Conservation (phyloP, 2,329 filamentous ascomycete genomes). For the Tolypocladium sp. region DNA sequence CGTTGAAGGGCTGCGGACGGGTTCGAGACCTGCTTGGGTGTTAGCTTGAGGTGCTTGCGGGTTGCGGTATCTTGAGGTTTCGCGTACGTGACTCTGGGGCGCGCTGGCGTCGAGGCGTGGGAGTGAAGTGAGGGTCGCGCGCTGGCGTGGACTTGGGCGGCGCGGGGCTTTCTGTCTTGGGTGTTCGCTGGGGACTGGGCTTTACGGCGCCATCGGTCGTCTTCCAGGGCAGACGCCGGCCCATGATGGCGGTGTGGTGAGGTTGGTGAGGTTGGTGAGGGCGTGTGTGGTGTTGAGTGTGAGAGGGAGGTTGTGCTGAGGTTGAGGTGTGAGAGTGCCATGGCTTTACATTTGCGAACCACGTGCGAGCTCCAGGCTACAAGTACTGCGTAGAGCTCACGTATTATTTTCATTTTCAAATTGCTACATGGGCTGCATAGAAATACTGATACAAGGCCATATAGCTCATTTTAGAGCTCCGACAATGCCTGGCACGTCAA, state of each 20-base stretch:
- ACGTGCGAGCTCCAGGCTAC: too few species aligned
- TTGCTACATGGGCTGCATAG: too few species aligned
- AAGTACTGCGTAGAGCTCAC: too few species aligned
- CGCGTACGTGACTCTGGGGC: background rate
- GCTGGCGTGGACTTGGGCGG: background rate
- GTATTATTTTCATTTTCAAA: too few species aligned
- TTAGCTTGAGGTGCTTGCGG: background rate
- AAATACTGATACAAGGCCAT: too few species aligned
- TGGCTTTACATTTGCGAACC: too few species aligned
- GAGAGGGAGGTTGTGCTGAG: too few species aligned
- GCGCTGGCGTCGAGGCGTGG: conserved; percentile 1
- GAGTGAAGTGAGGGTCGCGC: background rate
- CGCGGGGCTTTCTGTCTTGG: background rate
- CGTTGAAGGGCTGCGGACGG: conserved; percentile 32
- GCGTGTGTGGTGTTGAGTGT: background rate
- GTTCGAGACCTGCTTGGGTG: conserved; percentile 6
- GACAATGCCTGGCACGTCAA: too few species aligned
- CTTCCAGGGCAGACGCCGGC: conserved; percentile 44
- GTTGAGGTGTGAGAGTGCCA: too few species aligned
- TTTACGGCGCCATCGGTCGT: conserved; percentile 4
- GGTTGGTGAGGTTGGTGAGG: background rate
- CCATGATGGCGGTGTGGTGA: conserved; percentile 24
- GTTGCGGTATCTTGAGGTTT: background rate
- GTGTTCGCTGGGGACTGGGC: conserved; percentile 6
- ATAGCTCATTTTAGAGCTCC: too few species aligned